Conservation (phyloP, 345 rosid species). For the Xanthoceras sorbifolium region DNA sequence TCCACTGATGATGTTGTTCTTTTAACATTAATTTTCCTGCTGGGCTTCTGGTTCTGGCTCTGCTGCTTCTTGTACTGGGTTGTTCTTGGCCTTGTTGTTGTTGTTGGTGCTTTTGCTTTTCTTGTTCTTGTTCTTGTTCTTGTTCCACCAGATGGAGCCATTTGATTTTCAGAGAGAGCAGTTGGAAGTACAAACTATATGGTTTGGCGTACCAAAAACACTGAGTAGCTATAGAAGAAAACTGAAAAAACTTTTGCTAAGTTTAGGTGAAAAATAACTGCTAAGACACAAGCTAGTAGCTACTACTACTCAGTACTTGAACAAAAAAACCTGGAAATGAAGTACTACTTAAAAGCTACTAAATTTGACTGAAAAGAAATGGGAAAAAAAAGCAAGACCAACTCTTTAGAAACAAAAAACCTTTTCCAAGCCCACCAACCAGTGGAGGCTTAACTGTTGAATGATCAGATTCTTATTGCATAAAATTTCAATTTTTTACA, state of each 20-base stretch:
- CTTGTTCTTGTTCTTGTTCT: conserved; percentile 29
- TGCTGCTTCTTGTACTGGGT: conserved; percentile 32
- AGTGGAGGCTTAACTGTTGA: no score
- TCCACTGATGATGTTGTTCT: conserved; percentile 1
- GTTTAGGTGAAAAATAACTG: conserved; percentile 15
- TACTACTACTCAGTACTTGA: not conserved
- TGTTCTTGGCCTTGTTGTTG: conserved; percentile 31
- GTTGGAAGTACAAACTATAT: conserved; percentile 10
- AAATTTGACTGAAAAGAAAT: conserved; percentile 43
- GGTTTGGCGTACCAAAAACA: conserved; percentile 16
- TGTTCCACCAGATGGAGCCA: conserved; percentile 49
- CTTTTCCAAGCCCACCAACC: conserved; percentile 29
- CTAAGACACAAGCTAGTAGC: not conserved
- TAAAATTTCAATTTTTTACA: not conserved
- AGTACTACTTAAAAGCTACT: conserved; percentile 28
- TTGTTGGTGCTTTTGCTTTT: not conserved
- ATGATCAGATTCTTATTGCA: no score
- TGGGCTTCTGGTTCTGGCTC: conserved; percentile 11
- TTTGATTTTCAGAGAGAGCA: conserved; percentile 9
- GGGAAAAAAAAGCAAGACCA: conserved; percentile 27
- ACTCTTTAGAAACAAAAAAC: conserved; percentile 32
- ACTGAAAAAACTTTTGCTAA: conserved; percentile 12
- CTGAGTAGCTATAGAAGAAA: conserved; percentile 12
- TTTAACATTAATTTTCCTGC: conserved; percentile 18
- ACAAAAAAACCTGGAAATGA: not conserved